Evolutionary conservation across 345 rosid genomes (phyloP).

Genomic region (Nephelium lappaceum): DNA sequence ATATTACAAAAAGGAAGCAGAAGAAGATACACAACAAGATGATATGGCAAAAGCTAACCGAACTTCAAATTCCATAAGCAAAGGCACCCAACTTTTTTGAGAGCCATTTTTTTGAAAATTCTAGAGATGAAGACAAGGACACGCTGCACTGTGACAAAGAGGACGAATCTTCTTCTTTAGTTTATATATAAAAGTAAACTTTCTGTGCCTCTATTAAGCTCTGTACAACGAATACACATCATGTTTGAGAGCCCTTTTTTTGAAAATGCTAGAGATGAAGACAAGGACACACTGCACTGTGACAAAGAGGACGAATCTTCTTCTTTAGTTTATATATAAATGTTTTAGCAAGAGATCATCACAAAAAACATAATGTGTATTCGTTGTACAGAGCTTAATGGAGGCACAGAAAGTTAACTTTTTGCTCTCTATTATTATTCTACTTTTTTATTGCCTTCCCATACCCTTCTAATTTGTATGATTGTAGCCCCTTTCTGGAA

Average conservation of each 20-base stretch:
- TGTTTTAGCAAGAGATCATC: slow-evolving; percentile 10
- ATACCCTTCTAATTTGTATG: slow-evolving; percentile 18
- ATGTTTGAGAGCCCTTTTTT: slow-evolving; percentile 11
- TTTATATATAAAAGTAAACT: slow-evolving; percentile 19
- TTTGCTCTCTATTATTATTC: background rate
- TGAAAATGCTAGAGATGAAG: slow-evolving; percentile 30
- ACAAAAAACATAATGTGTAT: slow-evolving; percentile 17
- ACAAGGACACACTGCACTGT: slow-evolving; percentile 35
- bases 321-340: slow-evolving; percentile 14
- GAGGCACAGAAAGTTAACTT: slow-evolving; percentile 25
- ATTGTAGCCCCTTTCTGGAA: slow-evolving; percentile 9
- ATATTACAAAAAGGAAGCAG: slow-evolving; percentile 17
- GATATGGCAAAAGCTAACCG: slow-evolving; percentile 31
- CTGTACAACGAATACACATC: slow-evolving; percentile 13
- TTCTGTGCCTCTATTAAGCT: slow-evolving; percentile 25
- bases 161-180: slow-evolving; percentile 46
- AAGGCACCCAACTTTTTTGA: slow-evolving; percentile 11
- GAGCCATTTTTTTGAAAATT: background rate
- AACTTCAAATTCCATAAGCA: slow-evolving; percentile 10
- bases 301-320: slow-evolving; percentile 59
- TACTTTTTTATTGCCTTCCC: background rate
- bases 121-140: slow-evolving; percentile 42
- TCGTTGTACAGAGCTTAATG: slow-evolving; percentile 21
- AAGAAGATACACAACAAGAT: slow-evolving; percentile 20
- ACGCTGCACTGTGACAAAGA: slow-evolving; percentile 41